phyloP scores from a whole-genome alignment of 2,329 filamentous ascomycete genomes.

The Exophiala bonariae region DNA sequence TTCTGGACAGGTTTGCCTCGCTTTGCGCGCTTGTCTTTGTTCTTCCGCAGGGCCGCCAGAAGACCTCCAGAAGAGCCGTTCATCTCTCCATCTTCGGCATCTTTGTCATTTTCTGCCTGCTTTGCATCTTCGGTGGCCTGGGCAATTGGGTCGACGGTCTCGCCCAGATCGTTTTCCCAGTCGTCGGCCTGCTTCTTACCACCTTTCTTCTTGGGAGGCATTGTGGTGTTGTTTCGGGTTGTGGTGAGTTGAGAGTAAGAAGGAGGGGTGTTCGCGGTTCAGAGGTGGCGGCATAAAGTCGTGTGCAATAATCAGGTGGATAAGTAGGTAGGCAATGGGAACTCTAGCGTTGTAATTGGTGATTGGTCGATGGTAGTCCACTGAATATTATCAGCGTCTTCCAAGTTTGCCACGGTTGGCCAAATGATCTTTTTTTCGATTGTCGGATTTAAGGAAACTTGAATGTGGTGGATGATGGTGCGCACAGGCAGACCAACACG shows the following conservation, averaged over 20 bases:
- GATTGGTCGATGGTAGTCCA: constrained; percentile 9
- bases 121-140: constrained; percentile 48
- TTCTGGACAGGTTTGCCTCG: constrained; percentile 74
- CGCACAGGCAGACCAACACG: no score
- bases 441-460: constrained; percentile 1
- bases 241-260: constrained; percentile 3
- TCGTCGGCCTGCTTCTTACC: constrained; percentile 79
- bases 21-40: constrained; percentile 85
- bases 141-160: constrained; percentile 65
- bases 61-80: constrained; percentile 63
- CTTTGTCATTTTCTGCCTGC: constrained; percentile 45
- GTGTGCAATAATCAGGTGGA: constrained; percentile 9
- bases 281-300: constrained; percentile 30
- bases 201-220: constrained; percentile 95
- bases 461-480: no score
- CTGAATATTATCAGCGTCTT: background rate
- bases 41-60: constrained; percentile 78
- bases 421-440: background rate
- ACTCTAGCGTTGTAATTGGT: background rate
- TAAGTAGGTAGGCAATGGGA: background rate
- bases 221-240: constrained; percentile 41
- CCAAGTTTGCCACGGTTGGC: no score
- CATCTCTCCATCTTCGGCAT: constrained; percentile 55
- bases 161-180: constrained; percentile 92
- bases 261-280: constrained; percentile 26